These are phyloP conservation scores for Aureobasidium sp. DNA, from an alignment of 2,329 filamentous ascomycete species.

Conservation along the genomic window DNA sequence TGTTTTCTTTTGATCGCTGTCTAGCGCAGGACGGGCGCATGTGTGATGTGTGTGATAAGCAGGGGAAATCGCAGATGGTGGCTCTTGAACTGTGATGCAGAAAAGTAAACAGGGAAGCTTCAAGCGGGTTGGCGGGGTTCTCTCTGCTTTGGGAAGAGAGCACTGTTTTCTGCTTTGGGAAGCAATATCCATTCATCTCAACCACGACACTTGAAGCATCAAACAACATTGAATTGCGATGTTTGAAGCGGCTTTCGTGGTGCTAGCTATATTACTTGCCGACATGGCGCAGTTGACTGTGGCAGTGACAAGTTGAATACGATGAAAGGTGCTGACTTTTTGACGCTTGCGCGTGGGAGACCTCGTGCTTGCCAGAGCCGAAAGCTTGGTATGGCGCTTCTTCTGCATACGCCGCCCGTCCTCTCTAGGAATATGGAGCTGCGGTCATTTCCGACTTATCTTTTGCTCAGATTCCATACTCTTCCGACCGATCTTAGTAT, in stretches of 20 bases:
- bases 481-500: background rate
- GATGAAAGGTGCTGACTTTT: background rate
- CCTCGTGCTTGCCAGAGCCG: background rate
- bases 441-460: background rate
- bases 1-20: background rate
- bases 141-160: background rate
- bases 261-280: background rate
- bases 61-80: background rate
- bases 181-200: background rate
- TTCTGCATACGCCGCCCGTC: background rate
- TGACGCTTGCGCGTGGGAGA: background rate
- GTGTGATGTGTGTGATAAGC: background rate
- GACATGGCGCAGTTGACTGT: background rate
- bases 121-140: background rate
- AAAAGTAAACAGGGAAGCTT: background rate
- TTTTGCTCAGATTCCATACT: background rate
- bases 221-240: background rate
- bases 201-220: background rate
- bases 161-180: slow-evolving; percentile 1
- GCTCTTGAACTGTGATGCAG: background rate
- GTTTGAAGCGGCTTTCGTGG: background rate
- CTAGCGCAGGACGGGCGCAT: background rate
- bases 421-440: slow-evolving; percentile 4
- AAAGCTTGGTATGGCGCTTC: slow-evolving; percentile 3
- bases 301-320: background rate